Base-by-base conservation (phyloP, 2,329 filamentous ascomycete species). In the Aspergillus neoniger region DNA sequence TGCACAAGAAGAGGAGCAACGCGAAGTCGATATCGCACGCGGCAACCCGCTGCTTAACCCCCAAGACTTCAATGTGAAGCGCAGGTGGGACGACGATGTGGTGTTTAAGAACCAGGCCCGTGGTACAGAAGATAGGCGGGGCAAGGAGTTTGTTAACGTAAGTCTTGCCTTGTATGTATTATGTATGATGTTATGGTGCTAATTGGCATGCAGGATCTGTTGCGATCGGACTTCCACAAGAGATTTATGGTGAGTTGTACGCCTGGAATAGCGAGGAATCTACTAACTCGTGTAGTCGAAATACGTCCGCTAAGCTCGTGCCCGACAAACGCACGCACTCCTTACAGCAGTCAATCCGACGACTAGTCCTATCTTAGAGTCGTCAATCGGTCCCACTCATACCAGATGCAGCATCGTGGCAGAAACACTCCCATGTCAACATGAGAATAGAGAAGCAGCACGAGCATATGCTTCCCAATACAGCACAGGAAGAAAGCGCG, bases 51-150 rank as follows among this genome's bases (percentile, higher is more conserved):
- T 99, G 55, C 84, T 99, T 59, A 97, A 98, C 69, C 74, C 84
- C 54, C 91, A 91, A 74, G 92, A 96, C 69, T 98, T 96, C 75
- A 92, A 89, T 60, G 88, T 97, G 72, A 97, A 96, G 65, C 70
- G 74, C 12, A 80, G 93, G 69, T 99, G 95, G 95, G 95, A 99
- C 69, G 95, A 99, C 70, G 95, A 99, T 74, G 95, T 99, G 12
- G 93, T 99, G 2, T 99, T 99, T 81, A 98, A 96, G 82, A 99
- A 99, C 77, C 95, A 99, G 80, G 95, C 94, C 36, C 86, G 95
- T 61, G 95, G 94, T 8, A 96, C 93, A 0, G 94, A 98, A 73
- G 92, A 97, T 64, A 93, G 89, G 81, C 88, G 89, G 64, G 92
- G 90, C 81, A 96, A 94, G 81, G 93, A 96, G 77, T 99, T 99